These are phyloP conservation scores for Blechomonas ayalai DNA, from an alignment of 208 protist species.

Conservation along the genomic window DNA sequence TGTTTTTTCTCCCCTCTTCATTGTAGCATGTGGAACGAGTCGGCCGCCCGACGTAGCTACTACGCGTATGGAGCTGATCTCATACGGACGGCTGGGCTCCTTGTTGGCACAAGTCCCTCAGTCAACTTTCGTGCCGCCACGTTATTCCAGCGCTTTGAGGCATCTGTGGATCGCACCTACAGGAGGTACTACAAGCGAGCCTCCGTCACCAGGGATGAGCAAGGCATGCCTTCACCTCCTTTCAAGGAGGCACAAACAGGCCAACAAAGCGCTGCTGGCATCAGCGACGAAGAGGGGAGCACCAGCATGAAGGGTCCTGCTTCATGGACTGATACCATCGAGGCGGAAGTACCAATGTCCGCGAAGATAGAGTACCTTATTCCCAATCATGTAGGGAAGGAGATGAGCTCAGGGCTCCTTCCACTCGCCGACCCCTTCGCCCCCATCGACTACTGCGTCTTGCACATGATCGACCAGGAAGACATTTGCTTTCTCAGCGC, in stretches of 20 bases:
- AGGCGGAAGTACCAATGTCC: background rate
- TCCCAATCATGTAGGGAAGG: slow-evolving; percentile 29
- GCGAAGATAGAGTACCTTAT: slow-evolving; percentile 37
- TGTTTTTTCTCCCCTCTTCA: too few species aligned
- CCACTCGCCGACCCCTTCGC: slow-evolving; percentile 59
- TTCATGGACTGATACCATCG: background rate
- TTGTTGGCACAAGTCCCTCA: slow-evolving; percentile 55
- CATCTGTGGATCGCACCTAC: slow-evolving; percentile 24
- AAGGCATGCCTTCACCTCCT: too few species aligned
- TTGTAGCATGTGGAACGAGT: slow-evolving; percentile 15
- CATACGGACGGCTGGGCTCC: slow-evolving; percentile 53
- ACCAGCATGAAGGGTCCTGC: slow-evolving; percentile 5
- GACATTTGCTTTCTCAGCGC: slow-evolving; percentile 64
- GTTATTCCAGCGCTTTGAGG: slow-evolving; percentile 76
- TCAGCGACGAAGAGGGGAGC: slow-evolving; percentile 10
- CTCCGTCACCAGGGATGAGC: too few species aligned
- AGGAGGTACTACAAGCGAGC: too few species aligned
- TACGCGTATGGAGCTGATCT: slow-evolving; percentile 69
- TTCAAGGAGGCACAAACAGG: too few species aligned
- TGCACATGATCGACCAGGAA: slow-evolving; percentile 46
- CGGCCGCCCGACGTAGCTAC: slow-evolving; percentile 28
- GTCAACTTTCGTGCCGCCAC: slow-evolving; percentile 60
- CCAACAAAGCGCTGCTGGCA: too few species aligned
- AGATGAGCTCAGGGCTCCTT: slow-evolving; percentile 37
- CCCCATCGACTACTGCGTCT: slow-evolving; percentile 70